Base-by-base conservation (phyloP, 192 early-diverging fungal species). In the Thamnidium elegans region DNA sequence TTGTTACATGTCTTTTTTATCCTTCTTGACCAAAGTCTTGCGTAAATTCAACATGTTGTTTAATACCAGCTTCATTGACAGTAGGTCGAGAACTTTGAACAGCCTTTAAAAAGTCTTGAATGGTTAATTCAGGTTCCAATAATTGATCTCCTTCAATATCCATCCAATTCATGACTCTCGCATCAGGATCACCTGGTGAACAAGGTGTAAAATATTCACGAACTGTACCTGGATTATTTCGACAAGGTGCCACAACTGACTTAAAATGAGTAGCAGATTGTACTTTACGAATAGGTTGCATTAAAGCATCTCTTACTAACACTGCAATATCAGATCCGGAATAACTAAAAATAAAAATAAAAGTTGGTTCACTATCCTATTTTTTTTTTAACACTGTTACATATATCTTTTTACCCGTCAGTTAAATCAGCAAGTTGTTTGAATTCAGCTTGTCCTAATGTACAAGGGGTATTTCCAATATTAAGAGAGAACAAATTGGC, bases 281-380 rank as follows among this genome's bases (percentile, higher is more conserved):
- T 4, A 99, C 95, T 72, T 97, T 98, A 31, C 95, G 85, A 43
- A 99, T 89, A 8, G 95, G 97, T 80, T 94, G 90, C 94, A 98
- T 98, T 68, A 99, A 77, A 7, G 97, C 97, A 76, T 99, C 97
- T 4, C 94, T 82, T 10, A 98, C 97, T 17, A 94, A 85, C 34
- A 94, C 88, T 6, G 92, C 89, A 62, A 99, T 93, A 86, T 99
- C 95, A 6, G 95, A 98, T 15, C 96, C 95, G 69, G 95, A 96
- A 73, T 91, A 92, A 31, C 88, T 89, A 52, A 2, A 58, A 2
- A 58, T 3, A 58, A 7, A 53, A 58, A 43, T 50, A 3, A 64
- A n/a, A 7, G 15, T 7, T 8, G 6, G 20, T 26, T 5, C 13
- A 19, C 26, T 26, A 3, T 26, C 7, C 32, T 30, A 44, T 7